phyloP scores from a whole-genome alignment of 805 yeast species.

The Yamadazyma insecticola region DNA sequence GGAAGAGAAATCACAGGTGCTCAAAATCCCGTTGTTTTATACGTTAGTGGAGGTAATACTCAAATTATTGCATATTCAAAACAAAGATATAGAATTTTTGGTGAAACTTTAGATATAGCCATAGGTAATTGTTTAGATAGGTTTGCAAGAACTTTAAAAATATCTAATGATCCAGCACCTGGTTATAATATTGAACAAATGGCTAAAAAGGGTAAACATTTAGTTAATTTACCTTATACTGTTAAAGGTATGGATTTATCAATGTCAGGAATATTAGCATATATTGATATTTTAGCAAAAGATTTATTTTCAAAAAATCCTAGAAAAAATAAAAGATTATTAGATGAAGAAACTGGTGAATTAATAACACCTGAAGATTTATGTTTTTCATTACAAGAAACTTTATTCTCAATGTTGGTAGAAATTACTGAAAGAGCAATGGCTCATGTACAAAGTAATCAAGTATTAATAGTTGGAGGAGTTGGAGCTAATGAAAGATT shows the following conservation, averaged over 20 bases:
- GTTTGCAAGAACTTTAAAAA: conserved; percentile 86
- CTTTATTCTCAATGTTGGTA: conserved; percentile 90
- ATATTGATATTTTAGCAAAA: conserved; percentile 74
- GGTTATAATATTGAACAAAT: conserved; percentile 96
- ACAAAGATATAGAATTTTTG: conserved; percentile 93
- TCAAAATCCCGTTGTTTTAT: conserved; percentile 90
- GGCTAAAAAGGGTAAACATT: conserved; percentile 64
- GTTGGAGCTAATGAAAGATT: conserved; percentile 93
- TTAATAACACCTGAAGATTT: conserved; percentile 76
- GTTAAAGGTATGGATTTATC: conserved; percentile 98
- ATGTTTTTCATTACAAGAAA: conserved; percentile 90
- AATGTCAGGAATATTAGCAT: conserved; percentile 92
- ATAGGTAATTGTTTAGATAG: conserved; percentile 96
- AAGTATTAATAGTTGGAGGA: conserved; percentile 94
- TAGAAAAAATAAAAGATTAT: conserved; percentile 35
- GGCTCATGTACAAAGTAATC: conserved; percentile 91
- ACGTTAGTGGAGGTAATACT: conserved; percentile 98
- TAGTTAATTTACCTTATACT: conserved; percentile 85
- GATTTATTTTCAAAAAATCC: conserved; percentile 50
- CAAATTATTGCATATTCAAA: conserved; percentile 96
- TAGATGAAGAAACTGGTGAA: conserved; percentile 42
- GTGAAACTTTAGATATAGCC: conserved; percentile 98
- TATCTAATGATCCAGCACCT: conserved; percentile 92
- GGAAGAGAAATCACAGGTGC: conserved; percentile 99
- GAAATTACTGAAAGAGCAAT: conserved; percentile 97